These are phyloP conservation scores for Davidsoniella virescens DNA, from an alignment of 2,329 filamentous ascomycete genomes.

Conservation along the genomic window DNA sequence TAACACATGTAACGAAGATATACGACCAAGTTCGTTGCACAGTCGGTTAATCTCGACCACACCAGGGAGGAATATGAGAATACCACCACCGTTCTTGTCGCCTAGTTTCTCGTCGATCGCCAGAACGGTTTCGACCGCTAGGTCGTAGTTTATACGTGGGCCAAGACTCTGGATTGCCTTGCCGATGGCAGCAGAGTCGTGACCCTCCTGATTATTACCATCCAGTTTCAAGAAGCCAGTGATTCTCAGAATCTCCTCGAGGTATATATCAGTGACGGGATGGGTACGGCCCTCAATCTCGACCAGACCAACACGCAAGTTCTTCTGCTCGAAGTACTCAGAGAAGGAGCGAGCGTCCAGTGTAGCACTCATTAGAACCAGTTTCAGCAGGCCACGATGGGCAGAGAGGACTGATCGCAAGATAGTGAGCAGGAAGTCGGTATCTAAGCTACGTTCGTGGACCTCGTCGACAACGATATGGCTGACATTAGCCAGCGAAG, in stretches of 20 bases:
- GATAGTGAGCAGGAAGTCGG: constrained; percentile 80
- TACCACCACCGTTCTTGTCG: constrained; percentile 55
- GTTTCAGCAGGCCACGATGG: constrained; percentile 64
- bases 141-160: constrained; percentile 77
- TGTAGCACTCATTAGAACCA: constrained; percentile 93
- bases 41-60: constrained; percentile 80
- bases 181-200: constrained; percentile 32
- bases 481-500: constrained; percentile 74
- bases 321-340: constrained; percentile 60
- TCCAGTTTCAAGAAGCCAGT: constrained; percentile 50
- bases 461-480: constrained; percentile 95
- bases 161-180: constrained; percentile 58
- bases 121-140: constrained; percentile 65
- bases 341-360: constrained; percentile 77
- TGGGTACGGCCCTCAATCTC: constrained; percentile 82
- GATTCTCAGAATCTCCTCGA: constrained; percentile 71
- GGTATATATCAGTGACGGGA: constrained; percentile 76
- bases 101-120: constrained; percentile 66
- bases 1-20: constrained; percentile 53
- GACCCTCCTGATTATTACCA: constrained; percentile 19
- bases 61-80: constrained; percentile 90
- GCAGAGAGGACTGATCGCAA: constrained; percentile 63
- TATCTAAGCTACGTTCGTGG: constrained; percentile 87
- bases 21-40: constrained; percentile 47
- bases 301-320: constrained; percentile 56